A percentile compares a stretch with the other conserved stretches of the same genome.
Conservation (phyloP, 108 stramenopile species). For the Nitzschia sp. region DNA sequence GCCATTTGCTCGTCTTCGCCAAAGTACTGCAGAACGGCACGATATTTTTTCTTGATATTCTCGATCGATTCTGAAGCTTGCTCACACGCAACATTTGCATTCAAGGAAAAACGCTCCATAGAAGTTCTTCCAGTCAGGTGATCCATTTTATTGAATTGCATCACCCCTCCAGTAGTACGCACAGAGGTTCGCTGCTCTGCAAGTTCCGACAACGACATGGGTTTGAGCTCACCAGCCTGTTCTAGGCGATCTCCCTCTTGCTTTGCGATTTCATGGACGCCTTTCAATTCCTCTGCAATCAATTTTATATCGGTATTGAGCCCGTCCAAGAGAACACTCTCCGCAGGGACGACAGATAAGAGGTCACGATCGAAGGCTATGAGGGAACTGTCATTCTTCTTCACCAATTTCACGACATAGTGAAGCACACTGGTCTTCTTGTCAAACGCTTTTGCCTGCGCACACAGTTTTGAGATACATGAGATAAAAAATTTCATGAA, state of each 20-base stretch:
- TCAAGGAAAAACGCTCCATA: slow-evolving; percentile 74
- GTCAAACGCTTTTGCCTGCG: slow-evolving; percentile 93
- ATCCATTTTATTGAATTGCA: slow-evolving; percentile 70
- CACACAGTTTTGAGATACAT: not conserved
- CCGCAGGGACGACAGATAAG: slow-evolving; percentile 54
- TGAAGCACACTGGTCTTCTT: slow-evolving; percentile 95
- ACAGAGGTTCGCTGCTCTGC: slow-evolving; percentile 65
- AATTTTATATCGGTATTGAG: slow-evolving; percentile 60
- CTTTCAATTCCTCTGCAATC: slow-evolving; percentile 54
- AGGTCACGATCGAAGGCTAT: slow-evolving; percentile 71
- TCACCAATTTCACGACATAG: slow-evolving; percentile 83
- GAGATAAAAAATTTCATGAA: not conserved
- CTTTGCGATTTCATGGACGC: slow-evolving; percentile 52
- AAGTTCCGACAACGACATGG: slow-evolving; percentile 51
- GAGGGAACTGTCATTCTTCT: slow-evolving; percentile 66
- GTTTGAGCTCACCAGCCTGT: slow-evolving; percentile 33
- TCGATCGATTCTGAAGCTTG: slow-evolving; percentile 52
- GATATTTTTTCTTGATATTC: slow-evolving; percentile 65
- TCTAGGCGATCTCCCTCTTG: slow-evolving; percentile 58
- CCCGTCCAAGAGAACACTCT: slow-evolving; percentile 60
- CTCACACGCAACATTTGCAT: slow-evolving; percentile 49
- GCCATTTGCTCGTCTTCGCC: slow-evolving; percentile 89
- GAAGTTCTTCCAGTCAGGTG: slow-evolving; percentile 50
- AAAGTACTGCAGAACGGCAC: slow-evolving; percentile 69
- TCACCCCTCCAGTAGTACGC: slow-evolving; percentile 42